Conservation (phyloP, 495 filamentous ascomycete genomes). For the Aspergillus incahuasiensis region DNA sequence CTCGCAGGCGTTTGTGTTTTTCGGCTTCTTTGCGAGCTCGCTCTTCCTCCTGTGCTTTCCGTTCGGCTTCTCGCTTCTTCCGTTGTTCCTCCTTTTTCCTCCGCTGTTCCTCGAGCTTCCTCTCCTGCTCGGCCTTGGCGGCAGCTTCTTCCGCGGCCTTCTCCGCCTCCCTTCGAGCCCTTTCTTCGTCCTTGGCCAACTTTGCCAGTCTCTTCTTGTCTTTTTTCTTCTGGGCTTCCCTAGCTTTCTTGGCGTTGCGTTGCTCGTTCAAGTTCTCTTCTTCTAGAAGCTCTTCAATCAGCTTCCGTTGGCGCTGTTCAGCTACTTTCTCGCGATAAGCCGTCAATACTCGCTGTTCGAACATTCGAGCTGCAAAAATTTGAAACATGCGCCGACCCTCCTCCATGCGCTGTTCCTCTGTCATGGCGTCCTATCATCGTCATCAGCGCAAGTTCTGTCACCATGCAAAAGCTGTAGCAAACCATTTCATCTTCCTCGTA, state of each 20-base stretch:
- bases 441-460: conserved; percentile 26
- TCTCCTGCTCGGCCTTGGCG: conserved; percentile 67
- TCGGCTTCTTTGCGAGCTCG: conserved; percentile 73
- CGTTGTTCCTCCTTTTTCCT: conserved; percentile 81
- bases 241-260: conserved; percentile 86
- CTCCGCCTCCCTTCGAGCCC: conserved; percentile 76
- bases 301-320: conserved; percentile 81
- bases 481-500: conserved; percentile 86
- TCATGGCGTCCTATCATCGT: conserved; percentile 81
- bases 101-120: conserved; percentile 74
- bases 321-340: conserved; percentile 97
- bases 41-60: conserved; percentile 85
- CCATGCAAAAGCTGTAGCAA: conserved; percentile 10
- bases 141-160: conserved; percentile 88
- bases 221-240: conserved; percentile 88
- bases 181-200: conserved; percentile 83
- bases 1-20: conserved; percentile 68
- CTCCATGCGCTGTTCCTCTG: conserved; percentile 97
- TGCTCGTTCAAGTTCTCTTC: conserved; percentile 70
- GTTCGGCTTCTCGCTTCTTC: conserved; percentile 89
- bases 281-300: conserved; percentile 86
- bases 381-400: conserved; percentile 99
- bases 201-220: conserved; percentile 84
- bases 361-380: conserved; percentile 99
- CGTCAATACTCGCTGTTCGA: conserved; percentile 94